Conservation (phyloP, 495 filamentous ascomycete genomes). For the Hyaloscypha finlandica region DNA sequence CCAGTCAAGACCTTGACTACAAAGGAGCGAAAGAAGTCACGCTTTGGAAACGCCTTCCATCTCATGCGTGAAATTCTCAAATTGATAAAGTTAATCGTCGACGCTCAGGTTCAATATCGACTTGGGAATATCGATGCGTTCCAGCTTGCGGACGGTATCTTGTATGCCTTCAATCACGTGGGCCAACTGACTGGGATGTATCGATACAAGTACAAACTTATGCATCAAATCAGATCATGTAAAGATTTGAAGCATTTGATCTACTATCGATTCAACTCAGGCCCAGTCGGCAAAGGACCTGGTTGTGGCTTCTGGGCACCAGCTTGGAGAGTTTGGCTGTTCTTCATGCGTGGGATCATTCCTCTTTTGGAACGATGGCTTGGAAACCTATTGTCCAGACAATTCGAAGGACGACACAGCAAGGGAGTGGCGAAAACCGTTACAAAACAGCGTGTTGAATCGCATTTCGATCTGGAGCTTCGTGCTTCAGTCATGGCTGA, state of each 20-base stretch:
- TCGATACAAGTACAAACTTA: constrained; percentile 99
- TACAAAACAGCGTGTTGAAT: constrained; percentile 98
- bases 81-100: constrained; percentile 95
- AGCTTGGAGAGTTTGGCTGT: constrained; percentile 99
- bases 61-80: constrained; percentile 99
- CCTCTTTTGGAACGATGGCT: constrained; percentile 97
- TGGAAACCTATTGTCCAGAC: constrained; percentile 92
- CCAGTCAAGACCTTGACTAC: constrained; percentile 98
- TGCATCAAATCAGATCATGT: constrained; percentile 99
- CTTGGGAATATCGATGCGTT: constrained; percentile 99
- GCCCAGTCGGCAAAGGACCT: constrained; percentile 95
- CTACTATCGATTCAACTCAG: constrained; percentile 99
- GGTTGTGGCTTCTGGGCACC: constrained; percentile 99
- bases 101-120: constrained; percentile 97
- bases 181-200: constrained; percentile 99
- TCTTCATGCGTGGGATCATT: constrained; percentile 99
- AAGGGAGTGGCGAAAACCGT: constrained; percentile 99
- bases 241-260: constrained; percentile 99
- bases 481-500: constrained; percentile 99
- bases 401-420: constrained; percentile 98
- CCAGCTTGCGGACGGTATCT: constrained; percentile 96
- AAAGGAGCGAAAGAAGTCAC: constrained; percentile 99
- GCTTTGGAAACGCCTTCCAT: constrained; percentile 99
- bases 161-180: constrained; percentile 99
- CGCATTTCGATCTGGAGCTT: constrained; percentile 96